These are phyloP conservation scores for Areca catechu DNA, from an alignment of 176 grass and related monocot genomes.

Conservation along the genomic window DNA sequence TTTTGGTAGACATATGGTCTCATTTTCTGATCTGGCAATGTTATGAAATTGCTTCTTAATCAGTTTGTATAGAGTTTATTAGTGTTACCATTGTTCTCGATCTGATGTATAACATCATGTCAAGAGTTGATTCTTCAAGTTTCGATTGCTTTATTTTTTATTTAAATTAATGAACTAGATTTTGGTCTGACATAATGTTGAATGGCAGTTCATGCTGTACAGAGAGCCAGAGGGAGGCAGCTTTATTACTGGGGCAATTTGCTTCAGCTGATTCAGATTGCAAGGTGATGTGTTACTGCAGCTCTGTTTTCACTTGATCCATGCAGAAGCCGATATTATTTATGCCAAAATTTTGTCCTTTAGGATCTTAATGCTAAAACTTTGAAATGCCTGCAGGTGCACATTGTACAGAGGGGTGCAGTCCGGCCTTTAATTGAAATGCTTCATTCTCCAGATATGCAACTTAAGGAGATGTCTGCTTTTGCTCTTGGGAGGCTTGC, in stretches of 20 bases:
- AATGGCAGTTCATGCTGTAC: slow-evolving; percentile 78
- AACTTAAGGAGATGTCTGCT: slow-evolving; percentile 96
- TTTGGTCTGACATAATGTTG: background rate
- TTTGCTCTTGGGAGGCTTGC: slow-evolving; percentile 99
- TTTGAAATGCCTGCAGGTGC: slow-evolving; percentile 49
- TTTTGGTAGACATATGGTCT: no score
- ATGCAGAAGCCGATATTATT: no score
- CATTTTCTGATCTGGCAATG: no score
- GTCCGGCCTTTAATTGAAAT: slow-evolving; percentile 89
- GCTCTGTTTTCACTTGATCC: background rate
- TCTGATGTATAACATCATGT: no score
- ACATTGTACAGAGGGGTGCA: slow-evolving; percentile 98
- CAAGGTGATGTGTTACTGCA: slow-evolving; percentile 42
- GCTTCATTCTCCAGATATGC: slow-evolving; percentile 87
- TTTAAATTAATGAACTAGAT: no score
- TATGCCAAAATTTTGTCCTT: background rate
- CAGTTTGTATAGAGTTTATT: no score
- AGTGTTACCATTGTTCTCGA: no score
- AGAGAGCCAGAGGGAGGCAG: slow-evolving; percentile 99
- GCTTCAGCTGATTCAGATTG: slow-evolving; percentile 96
- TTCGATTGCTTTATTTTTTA: no score
- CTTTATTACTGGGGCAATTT: slow-evolving; percentile 95
- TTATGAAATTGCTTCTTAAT: no score
- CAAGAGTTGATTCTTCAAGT: no score
- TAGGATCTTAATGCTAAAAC: background rate